Conservation (phyloP, 2,329 filamentous ascomycete species). For the Colletotrichum brevisporum region DNA sequence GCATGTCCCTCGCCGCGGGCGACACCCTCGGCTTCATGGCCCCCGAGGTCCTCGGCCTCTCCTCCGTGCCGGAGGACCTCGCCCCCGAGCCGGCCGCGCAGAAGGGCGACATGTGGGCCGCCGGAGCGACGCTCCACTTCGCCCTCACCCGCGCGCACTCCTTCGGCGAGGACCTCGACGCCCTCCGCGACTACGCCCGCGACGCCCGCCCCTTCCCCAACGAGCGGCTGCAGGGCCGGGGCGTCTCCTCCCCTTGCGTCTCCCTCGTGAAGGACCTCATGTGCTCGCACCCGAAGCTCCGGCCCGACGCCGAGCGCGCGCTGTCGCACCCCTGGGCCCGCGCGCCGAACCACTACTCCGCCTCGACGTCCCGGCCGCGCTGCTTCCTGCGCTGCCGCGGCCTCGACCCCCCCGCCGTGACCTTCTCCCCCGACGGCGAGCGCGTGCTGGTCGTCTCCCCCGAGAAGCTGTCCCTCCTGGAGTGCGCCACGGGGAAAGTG, state of each 20-base stretch:
- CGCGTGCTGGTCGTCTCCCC: slow-evolving; percentile 13
- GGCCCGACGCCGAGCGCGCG: slow-evolving; percentile 8
- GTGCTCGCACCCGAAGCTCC: slow-evolving; percentile 11
- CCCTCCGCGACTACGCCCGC: slow-evolving; percentile 1
- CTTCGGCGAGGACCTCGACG: slow-evolving; percentile 9
- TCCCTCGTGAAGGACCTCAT: slow-evolving; percentile 14
- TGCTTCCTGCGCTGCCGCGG: slow-evolving; percentile 14
- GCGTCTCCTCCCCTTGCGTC: background rate
- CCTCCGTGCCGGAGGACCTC: background rate
- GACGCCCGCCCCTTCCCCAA: slow-evolving; percentile 13
- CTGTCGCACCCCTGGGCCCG: slow-evolving; percentile 14
- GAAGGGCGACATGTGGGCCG: slow-evolving; percentile 20
- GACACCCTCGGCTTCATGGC: slow-evolving; percentile 14
- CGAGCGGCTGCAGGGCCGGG: slow-evolving; percentile 12
- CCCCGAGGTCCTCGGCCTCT: slow-evolving; percentile 15
- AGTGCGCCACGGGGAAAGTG: slow-evolving; percentile 7
- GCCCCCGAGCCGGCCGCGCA: slow-evolving; percentile 5
- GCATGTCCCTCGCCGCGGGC: slow-evolving; percentile 5
- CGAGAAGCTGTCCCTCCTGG: slow-evolving; percentile 20
- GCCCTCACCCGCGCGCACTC: slow-evolving; percentile 16
- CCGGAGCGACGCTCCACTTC: slow-evolving; percentile 16
- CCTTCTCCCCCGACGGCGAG: slow-evolving; percentile 12
- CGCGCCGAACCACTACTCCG: slow-evolving; percentile 18
- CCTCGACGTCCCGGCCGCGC: background rate
- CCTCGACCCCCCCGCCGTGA: slow-evolving; percentile 1